phyloP scores from a whole-genome alignment of 805 yeast genomes.

The Kodamaea neixiangensis region DNA sequence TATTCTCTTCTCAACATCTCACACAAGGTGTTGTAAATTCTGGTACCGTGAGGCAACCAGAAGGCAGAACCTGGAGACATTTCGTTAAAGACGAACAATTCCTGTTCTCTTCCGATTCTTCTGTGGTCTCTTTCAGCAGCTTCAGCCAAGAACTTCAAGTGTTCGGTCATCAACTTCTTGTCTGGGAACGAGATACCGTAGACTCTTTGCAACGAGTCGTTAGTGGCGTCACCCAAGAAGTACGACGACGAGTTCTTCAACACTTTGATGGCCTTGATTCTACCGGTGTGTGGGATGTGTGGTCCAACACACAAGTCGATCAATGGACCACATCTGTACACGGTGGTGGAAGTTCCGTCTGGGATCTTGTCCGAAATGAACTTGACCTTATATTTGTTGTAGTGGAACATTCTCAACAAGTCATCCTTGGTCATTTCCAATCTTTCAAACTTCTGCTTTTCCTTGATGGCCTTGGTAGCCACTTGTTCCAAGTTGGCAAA shows the following conservation, averaged over 20 bases:
- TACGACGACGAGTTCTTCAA: constrained; percentile 95
- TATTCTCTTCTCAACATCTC: constrained; percentile 82
- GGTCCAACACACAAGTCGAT: constrained; percentile 98
- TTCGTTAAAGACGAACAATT: constrained; percentile 91
- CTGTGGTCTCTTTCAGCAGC: constrained; percentile 97
- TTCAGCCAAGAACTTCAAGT: constrained; percentile 90
- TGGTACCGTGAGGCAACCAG: constrained; percentile 99
- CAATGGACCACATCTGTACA: constrained; percentile 95
- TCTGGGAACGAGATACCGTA: constrained; percentile 99
- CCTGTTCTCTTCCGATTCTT: constrained; percentile 95
- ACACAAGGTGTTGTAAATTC: constrained; percentile 88
- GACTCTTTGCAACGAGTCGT: constrained; percentile 95
- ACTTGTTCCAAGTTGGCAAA: constrained; percentile 82
- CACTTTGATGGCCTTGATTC: constrained; percentile 90
- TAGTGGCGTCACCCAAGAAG: constrained; percentile 88
- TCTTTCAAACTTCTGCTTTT: constrained; percentile 94
- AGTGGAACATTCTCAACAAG: constrained; percentile 86
- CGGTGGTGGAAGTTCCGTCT: constrained; percentile 94
- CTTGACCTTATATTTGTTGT: constrained; percentile 93
- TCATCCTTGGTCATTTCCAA: constrained; percentile 90
- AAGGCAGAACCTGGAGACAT: constrained; percentile 97
- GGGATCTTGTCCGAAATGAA: constrained; percentile 87
- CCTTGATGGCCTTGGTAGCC: constrained; percentile 87
- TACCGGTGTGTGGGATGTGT: constrained; percentile 96
- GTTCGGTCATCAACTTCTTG: constrained; percentile 93